Percentiles rank a stretch among this genome's conserved stretches.
phyloP scores from a whole-genome alignment of 306 rosid species.

The Corylus avellana region DNA sequence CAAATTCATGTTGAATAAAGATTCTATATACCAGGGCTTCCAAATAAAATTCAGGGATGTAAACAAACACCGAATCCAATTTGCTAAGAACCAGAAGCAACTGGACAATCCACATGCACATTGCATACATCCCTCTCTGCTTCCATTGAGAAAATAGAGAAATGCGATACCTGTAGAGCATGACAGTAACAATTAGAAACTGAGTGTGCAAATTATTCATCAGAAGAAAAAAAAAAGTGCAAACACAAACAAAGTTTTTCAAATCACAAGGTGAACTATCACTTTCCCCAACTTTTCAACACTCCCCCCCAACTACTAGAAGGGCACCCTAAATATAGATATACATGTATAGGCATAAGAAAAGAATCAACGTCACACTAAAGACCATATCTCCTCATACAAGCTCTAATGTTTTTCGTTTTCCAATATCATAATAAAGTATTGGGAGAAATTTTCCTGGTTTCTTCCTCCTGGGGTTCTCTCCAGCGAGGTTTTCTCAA shows the following conservation, averaged over 20 bases:
- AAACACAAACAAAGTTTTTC: not conserved
- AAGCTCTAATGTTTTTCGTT: not conserved
- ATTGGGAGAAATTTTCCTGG: too few species aligned
- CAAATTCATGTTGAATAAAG: not conserved
- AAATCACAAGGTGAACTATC: not conserved
- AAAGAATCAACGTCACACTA: not conserved
- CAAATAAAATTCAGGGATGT: slow-evolving; percentile 84
- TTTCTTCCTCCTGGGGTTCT: too few species aligned
- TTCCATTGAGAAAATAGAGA: slow-evolving; percentile 82
- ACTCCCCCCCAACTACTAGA: too few species aligned
- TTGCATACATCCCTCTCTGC: slow-evolving; percentile 98
- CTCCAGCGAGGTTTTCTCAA: too few species aligned
- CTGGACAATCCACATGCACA: slow-evolving; percentile 97
- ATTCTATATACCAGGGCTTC: slow-evolving; percentile 76
- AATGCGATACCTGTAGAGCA: slow-evolving; percentile 72
- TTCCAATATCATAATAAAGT: not conserved
- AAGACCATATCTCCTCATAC: not conserved
- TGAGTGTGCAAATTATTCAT: not conserved
- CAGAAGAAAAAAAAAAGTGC: too few species aligned
- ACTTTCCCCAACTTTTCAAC: not conserved
- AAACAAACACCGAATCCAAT: slow-evolving; percentile 71
- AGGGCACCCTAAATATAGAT: too few species aligned
- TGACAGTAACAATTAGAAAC: slow-evolving; percentile 14
- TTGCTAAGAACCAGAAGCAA: slow-evolving; percentile 89
- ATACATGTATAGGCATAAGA: not conserved